Evolutionary conservation across 768 basidiomycete species (phyloP).

Genomic region (Hygrocybe punicea): DNA sequence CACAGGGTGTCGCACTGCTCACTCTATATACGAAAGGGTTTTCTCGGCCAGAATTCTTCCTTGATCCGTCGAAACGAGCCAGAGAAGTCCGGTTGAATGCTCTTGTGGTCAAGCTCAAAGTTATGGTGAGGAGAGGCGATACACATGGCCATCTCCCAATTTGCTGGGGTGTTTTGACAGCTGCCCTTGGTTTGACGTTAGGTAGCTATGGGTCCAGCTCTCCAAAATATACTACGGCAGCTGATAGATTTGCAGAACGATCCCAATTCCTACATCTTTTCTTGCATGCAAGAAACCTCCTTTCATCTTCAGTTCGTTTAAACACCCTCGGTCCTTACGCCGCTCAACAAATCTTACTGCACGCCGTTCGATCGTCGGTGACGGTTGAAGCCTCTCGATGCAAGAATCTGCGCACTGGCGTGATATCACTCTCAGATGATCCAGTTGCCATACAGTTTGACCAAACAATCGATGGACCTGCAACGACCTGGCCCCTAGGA

Average conservation of each 20-base stretch:
- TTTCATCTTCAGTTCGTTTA: slow-evolving; percentile 89
- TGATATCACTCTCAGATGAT: slow-evolving; percentile 25
- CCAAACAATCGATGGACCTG: slow-evolving; percentile 54
- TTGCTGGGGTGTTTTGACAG: slow-evolving; percentile 87
- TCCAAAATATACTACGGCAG: neutral
- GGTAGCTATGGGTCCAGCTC: slow-evolving; percentile 51
- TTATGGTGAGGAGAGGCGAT: slow-evolving; percentile 58
- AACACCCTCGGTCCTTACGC: slow-evolving; percentile 92
- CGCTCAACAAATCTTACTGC: slow-evolving; percentile 82
- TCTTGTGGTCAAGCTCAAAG: slow-evolving; percentile 69
- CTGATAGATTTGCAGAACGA: slow-evolving; percentile 52
- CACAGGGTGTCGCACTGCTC: slow-evolving; percentile 90
- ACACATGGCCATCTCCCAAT: slow-evolving; percentile 80
- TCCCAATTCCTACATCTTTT: slow-evolving; percentile 88
- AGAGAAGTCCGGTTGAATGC: slow-evolving; percentile 27
- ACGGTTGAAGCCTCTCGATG: slow-evolving; percentile 48
- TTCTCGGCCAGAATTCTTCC: slow-evolving; percentile 47
- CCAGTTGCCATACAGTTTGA: slow-evolving; percentile 30
- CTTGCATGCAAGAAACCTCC: slow-evolving; percentile 82
- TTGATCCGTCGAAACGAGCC: slow-evolving; percentile 19
- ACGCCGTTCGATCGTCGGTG: slow-evolving; percentile 66
- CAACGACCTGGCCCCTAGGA: slow-evolving; percentile 93
- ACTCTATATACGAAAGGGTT: slow-evolving; percentile 85
- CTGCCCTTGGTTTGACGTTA: slow-evolving; percentile 66
- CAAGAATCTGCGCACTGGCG: slow-evolving; percentile 48